Evolutionary conservation across 176 grass and related monocot genomes (phyloP).

Genomic region (Rhynchospora breviuscula): DNA sequence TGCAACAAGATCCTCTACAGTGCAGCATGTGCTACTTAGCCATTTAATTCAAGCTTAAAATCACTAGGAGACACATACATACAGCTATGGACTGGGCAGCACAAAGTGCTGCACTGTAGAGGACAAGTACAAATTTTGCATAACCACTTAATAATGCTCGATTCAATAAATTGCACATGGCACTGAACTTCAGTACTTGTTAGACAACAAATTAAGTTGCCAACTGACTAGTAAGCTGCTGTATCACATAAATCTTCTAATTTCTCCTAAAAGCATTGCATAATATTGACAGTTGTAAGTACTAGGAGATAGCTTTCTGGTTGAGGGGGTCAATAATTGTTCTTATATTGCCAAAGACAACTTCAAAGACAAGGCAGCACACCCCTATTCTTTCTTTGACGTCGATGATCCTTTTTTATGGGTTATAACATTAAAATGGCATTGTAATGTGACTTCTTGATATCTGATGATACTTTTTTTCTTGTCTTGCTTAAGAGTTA

Average conservation of each 20-base stretch:
- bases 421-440: neutral
- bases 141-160: neutral
- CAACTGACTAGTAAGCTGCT: neutral
- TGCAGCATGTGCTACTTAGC: neutral
- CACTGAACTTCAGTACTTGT: neutral
- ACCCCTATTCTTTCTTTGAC: neutral
- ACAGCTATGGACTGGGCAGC: neutral
- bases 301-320: neutral
- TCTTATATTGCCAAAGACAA: neutral
- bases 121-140: neutral
- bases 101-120: neutral
- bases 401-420: neutral
- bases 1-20: neutral
- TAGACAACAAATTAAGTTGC: neutral
- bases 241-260: neutral
- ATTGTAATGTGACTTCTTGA: neutral
- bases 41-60: neutral
- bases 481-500: neutral
- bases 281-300: neutral
- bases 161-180: neutral
- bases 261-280: neutral
- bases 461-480: neutral
- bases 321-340: neutral
- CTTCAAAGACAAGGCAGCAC: neutral
- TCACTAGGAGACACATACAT: neutral